Evolutionary conservation across 2,329 filamentous ascomycete genomes (phyloP).

Genomic region (Parastagonospora avenae): DNA sequence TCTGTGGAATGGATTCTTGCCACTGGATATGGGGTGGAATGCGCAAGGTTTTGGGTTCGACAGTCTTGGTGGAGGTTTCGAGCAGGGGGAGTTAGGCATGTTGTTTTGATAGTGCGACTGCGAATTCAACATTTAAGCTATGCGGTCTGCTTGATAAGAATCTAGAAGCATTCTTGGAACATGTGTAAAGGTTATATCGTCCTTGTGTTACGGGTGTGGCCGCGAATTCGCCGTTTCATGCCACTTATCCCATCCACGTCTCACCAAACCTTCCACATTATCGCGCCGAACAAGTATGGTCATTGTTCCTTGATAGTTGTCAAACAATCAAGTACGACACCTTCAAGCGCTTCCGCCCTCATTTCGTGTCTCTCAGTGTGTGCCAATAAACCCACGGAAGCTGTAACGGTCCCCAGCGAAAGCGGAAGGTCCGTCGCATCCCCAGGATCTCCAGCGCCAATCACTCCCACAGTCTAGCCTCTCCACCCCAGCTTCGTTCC

Average conservation of each 20-base stretch:
- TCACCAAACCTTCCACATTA: background rate
- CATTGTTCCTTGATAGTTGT: background rate
- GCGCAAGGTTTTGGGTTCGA: constrained; percentile 39
- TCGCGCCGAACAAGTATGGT: background rate
- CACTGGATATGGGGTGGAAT: constrained; percentile 45
- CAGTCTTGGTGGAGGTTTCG: constrained; percentile 29
- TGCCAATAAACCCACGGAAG: background rate
- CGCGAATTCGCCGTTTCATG: background rate
- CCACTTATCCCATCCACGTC: background rate
- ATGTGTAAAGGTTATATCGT: background rate
- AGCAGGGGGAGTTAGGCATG: constrained; percentile 34
- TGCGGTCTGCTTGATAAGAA: too few species aligned
- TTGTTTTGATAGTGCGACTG: constrained; percentile 23
- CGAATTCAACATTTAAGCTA: background rate
- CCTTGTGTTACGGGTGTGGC: background rate
- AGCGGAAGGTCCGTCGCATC: constrained; percentile 7
- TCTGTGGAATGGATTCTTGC: constrained; percentile 45
- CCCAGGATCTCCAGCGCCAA: constrained; percentile 6
- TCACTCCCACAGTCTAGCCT: constrained; percentile 6
- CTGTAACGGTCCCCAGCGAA: constrained; percentile 1
- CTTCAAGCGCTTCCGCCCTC: background rate
- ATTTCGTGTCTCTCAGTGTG: background rate
- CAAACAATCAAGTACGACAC: background rate
- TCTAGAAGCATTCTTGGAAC: background rate
- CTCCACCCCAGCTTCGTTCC: background rate